Percentiles rank a stretch among this genome's conserved stretches.
Conservation (phyloP, 1,284 basidiomycete species). For the Albatrellus sp. region DNA sequence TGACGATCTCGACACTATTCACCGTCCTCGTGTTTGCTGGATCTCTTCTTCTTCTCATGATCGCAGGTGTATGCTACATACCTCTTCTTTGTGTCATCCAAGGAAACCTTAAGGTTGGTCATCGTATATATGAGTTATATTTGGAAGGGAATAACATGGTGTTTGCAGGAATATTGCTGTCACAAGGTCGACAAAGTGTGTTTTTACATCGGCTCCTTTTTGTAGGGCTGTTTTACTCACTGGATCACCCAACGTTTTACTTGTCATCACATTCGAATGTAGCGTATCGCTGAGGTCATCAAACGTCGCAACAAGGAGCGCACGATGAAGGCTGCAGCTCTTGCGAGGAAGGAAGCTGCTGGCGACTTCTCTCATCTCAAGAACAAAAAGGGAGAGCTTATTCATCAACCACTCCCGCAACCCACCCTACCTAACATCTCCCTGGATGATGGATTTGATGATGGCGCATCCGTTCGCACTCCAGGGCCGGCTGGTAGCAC, state of each 20-base stretch:
- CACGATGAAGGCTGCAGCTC: conserved; percentile 67
- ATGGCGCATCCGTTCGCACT: conserved; percentile 45
- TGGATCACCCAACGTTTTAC: background rate
- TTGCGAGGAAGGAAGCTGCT: conserved; percentile 83
- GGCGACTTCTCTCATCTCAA: conserved; percentile 86
- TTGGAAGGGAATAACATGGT: conserved; percentile 6
- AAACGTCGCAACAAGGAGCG: conserved; percentile 86
- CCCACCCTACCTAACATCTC: conserved; percentile 91
- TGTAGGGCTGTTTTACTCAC: background rate
- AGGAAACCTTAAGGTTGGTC: conserved; percentile 78
- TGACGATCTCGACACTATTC: conserved; percentile 84
- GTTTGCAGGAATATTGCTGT: conserved; percentile 83
- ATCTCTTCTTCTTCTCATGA: conserved; percentile 70
- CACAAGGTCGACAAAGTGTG: conserved; percentile 94
- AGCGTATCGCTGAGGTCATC: conserved; percentile 90
- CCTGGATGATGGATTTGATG: conserved; percentile 69
- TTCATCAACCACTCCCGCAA: conserved; percentile 79
- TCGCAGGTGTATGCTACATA: conserved; percentile 82
- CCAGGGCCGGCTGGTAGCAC: conserved; percentile 42
- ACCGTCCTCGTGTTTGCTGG: conserved; percentile 83
- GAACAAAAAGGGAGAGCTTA: conserved; percentile 84
- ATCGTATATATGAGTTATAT: conserved; percentile 1
- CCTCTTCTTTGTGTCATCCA: conserved; percentile 92
- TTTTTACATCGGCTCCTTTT: conserved; percentile 1
- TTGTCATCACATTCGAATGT: background rate